Percentiles rank a stretch among this genome's conserved stretches.
Conservation (phyloP, 495 filamentous ascomycete species). For the Immersiella caudata region DNA sequence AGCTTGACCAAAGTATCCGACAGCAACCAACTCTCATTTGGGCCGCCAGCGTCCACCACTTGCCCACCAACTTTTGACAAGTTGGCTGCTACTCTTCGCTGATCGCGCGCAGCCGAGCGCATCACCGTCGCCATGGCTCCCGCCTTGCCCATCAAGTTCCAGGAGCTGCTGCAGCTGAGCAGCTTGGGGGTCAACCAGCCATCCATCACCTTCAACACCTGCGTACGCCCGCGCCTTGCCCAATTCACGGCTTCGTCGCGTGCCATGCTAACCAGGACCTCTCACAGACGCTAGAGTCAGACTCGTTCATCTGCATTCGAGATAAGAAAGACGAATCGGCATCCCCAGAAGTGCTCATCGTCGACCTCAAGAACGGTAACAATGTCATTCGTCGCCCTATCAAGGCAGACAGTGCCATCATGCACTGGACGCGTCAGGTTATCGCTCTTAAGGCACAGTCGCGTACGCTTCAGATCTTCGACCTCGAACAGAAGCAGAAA, state of each 20-base stretch:
- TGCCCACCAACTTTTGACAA: slow-evolving; percentile 36
- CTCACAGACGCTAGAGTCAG: slow-evolving; percentile 90
- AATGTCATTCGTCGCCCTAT: slow-evolving; percentile 91
- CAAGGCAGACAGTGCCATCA: slow-evolving; percentile 99
- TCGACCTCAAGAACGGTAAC: slow-evolving; percentile 94
- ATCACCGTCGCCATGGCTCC: slow-evolving; percentile 47
- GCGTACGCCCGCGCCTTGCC: slow-evolving; percentile 63
- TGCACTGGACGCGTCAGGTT: slow-evolving; percentile 96
- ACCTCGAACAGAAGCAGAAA: slow-evolving; percentile 85
- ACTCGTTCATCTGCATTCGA: slow-evolving; percentile 91
- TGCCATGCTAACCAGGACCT: slow-evolving; percentile 28
- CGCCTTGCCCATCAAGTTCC: slow-evolving; percentile 85
- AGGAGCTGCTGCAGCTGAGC: slow-evolving; percentile 85
- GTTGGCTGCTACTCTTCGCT: slow-evolving; percentile 37
- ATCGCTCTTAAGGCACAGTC: slow-evolving; percentile 93
- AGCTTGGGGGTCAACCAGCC: slow-evolving; percentile 78
- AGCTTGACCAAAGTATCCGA: slow-evolving; percentile 29
- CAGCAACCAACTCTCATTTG: slow-evolving; percentile 27
- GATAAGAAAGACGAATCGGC: slow-evolving; percentile 82
- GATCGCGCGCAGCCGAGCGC: slow-evolving; percentile 42
- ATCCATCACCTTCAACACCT: slow-evolving; percentile 95
- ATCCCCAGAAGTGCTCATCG: slow-evolving; percentile 90
- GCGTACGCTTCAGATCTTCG: slow-evolving; percentile 96
- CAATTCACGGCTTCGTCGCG: slow-evolving; percentile 7
- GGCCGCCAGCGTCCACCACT: slow-evolving; percentile 18